Evolutionary conservation across 352 stramenopile species (phyloP), one percentile per base, ranked within the genome.

Genomic region (Phytophthora sp.): DNA sequence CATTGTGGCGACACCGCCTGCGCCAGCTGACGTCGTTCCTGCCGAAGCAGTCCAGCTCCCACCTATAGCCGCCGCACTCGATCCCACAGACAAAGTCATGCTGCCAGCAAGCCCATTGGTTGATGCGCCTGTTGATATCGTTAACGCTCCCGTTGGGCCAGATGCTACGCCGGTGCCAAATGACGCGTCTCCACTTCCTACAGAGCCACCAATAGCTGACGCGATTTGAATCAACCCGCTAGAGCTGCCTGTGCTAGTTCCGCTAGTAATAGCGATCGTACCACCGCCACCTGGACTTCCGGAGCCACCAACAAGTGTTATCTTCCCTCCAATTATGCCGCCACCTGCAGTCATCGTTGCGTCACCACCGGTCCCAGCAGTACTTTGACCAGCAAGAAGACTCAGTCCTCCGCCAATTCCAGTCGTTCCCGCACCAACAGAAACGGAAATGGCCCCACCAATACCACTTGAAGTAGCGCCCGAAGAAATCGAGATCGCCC

Each of bases 221-320:
- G 26, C 27, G 41, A 76, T 64, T 57, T 60, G 47, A 39, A 72
- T 47, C 15, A 41, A 39, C n/a, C 69, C 69, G 35, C 69, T 76
- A 2, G 53, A 69, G 12, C 63, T 68, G 26, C 57, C 45, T 42
- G 49, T 60, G 47, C 64, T 77, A 24, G 54, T 59, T 18, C 82
- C 82, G 44, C 71, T 87, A 26, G 65, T 77, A 9, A 91, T 68
- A 20, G 64, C 36, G 31, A 91, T 62, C 7, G 59, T 59, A 26
- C 82, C 82, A 49, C 82, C 82, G 2, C 57, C 41, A 31, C 70
- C 68, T 54, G 73, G 74, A 27, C 63, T 75, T 4, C 76, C 79
- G 44, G 57, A 46, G 12, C 82, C 82, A 38, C 73, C 71, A 11
- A 57, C 50, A 23, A 91, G 47, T 41, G 39, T 74, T 16, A 71